Conservation (phyloP, 257 asterid species). For the Solanum chiquidenum region DNA sequence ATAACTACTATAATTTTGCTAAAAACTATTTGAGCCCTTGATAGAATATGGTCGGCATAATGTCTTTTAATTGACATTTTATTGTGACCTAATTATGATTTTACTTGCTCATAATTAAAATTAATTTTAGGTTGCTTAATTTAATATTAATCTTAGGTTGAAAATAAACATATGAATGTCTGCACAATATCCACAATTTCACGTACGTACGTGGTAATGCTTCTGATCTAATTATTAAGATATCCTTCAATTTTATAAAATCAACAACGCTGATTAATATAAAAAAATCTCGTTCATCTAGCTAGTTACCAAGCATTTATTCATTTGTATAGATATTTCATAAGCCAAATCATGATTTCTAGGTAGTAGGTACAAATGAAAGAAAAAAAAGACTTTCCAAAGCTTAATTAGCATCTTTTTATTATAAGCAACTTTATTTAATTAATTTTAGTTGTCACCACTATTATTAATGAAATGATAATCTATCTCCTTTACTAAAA, state of each 20-base stretch:
- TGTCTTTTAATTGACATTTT: background rate
- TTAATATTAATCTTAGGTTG: background rate
- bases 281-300: background rate
- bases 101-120: background rate
- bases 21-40: background rate
- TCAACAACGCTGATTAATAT: background rate
- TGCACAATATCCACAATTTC: background rate
- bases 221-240: background rate
- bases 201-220: background rate
- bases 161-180: background rate
- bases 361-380: background rate
- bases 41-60: constrained; percentile 4
- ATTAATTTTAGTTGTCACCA: background rate
- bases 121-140: background rate
- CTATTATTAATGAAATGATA: background rate
- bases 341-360: background rate
- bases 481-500: background rate
- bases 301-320: background rate
- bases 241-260: background rate
- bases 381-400: background rate
- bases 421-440: background rate
- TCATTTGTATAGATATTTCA: background rate
- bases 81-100: background rate
- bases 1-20: constrained; percentile 3
- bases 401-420: background rate